phyloP scores from a whole-genome alignment of 768 basidiomycete species.

The Pleurotus sapidus region DNA sequence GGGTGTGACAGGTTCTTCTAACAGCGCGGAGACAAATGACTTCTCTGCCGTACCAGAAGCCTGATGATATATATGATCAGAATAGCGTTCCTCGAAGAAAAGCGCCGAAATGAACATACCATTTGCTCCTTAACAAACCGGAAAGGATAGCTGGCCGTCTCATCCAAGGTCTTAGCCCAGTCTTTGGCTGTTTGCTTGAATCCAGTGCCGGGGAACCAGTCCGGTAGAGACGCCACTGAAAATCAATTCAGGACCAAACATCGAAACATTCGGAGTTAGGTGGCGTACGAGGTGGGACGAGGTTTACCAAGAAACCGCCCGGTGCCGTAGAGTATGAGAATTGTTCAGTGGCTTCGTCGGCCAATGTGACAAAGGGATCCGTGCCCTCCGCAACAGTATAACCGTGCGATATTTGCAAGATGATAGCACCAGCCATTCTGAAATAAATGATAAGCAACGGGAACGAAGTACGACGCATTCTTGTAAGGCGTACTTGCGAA shows the following conservation, averaged over 20 bases:
- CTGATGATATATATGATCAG: conserved; percentile 1
- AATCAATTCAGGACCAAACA: not conserved
- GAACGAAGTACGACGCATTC: not conserved
- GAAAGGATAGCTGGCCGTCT: conserved; percentile 46
- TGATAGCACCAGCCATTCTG: conserved; percentile 40
- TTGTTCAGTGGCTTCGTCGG: conserved; percentile 34
- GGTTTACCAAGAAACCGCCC: conserved; percentile 44
- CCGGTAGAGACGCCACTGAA: conserved; percentile 43
- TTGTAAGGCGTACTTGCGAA: conserved; percentile 29
- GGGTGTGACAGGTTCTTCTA: conserved; percentile 25
- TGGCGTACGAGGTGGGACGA: conserved; percentile 41
- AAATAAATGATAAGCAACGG: conserved; percentile 1
- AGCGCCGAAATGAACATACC: conserved; percentile 1
- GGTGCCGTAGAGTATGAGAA: conserved; percentile 38
- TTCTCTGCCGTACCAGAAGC: conserved; percentile 27
- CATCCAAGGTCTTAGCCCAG: conserved; percentile 39
- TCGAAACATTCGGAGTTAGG: no score
- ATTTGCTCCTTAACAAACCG: conserved; percentile 41
- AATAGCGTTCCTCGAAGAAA: no score
- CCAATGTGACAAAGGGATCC: conserved; percentile 37
- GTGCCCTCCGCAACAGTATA: conserved; percentile 34
- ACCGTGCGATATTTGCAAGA: conserved; percentile 42
- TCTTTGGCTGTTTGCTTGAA: conserved; percentile 46
- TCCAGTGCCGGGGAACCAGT: conserved; percentile 58
- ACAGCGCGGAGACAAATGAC: conserved; percentile 30